phyloP scores from a whole-genome alignment of 129 eudicot genomes.

The Centella asiatica region DNA sequence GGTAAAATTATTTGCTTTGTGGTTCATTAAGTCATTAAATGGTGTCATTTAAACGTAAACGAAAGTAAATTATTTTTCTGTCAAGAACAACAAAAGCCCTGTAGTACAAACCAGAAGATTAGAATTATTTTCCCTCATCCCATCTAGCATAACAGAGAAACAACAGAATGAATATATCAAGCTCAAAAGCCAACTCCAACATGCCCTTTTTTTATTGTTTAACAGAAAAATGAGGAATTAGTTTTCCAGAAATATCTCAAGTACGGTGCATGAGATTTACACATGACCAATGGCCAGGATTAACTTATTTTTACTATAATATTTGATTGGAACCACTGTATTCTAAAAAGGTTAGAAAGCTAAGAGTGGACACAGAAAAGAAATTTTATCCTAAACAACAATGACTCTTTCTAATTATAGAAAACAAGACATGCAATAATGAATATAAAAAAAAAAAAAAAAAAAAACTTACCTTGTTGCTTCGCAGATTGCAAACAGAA shows the following conservation, averaged over 20 bases:
- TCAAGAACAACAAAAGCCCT: no score
- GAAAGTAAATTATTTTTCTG: no score
- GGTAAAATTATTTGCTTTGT: background rate
- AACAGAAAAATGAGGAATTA: no score
- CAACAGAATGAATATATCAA: no score
- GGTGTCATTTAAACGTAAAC: background rate
- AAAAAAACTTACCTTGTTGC: slow-evolving; percentile 78
- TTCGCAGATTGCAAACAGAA: slow-evolving; percentile 88
- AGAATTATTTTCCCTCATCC: no score
- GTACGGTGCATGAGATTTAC: background rate
- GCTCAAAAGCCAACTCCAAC: no score
- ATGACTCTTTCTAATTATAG: background rate
- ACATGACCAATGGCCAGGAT: background rate
- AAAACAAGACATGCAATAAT: background rate
- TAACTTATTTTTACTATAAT: background rate
- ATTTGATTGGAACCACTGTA: background rate
- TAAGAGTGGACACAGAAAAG: background rate
- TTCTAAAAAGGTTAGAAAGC: background rate
- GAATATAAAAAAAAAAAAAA: background rate
- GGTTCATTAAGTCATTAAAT: background rate
- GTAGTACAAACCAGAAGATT: no score
- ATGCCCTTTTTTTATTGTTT: no score
- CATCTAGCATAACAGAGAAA: no score
- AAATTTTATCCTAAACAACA: background rate
- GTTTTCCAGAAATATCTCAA: no score